Percentiles rank a stretch among this genome's conserved stretches.
phyloP scores from a whole-genome alignment of 495 filamentous ascomycete genomes.

The Corynascus novoguineensis region DNA sequence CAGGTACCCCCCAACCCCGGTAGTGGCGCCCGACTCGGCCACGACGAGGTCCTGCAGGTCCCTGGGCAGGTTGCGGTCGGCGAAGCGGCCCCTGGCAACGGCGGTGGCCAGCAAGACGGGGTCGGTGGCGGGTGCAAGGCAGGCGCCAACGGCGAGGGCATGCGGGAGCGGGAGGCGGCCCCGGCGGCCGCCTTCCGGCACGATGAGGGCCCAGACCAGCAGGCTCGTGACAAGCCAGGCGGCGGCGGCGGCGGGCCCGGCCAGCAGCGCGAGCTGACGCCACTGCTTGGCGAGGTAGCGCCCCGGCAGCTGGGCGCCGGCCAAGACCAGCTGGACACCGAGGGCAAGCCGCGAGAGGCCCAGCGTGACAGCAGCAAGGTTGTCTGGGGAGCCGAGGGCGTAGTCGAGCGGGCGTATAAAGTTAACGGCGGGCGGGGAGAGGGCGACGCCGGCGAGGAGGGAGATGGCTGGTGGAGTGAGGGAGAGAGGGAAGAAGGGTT shows the following conservation, averaged over 20 bases:
- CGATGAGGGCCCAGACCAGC: constrained; percentile 73
- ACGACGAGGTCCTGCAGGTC: constrained; percentile 80
- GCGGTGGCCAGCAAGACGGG: constrained; percentile 83
- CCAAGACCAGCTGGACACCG: constrained; percentile 84
- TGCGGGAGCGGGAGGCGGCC: constrained; percentile 65
- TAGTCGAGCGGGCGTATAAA: constrained; percentile 73
- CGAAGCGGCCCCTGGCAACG: constrained; percentile 91
- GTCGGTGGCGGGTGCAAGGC: constrained; percentile 89
- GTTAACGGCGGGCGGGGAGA: constrained; percentile 73
- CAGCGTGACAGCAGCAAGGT: constrained; percentile 51
- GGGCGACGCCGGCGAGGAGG: constrained; percentile 67
- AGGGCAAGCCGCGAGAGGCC: constrained; percentile 85
- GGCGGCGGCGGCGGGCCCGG: constrained; percentile 78
- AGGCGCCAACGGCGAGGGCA: constrained; percentile 71
- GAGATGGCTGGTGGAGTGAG: constrained; percentile 62
- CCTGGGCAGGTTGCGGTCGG: constrained; percentile 81
- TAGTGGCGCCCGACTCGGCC: constrained; percentile 87
- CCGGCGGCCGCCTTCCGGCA: too few species aligned
- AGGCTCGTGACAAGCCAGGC: constrained; percentile 88
- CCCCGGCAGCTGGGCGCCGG: constrained; percentile 86
- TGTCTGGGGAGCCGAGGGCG: constrained; percentile 50
- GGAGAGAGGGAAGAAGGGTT: not conserved
- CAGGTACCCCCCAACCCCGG: constrained; percentile 90
- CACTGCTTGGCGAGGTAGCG: constrained; percentile 78
- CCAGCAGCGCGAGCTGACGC: constrained; percentile 66